Evolutionary conservation across 192 early-diverging fungal genomes (phyloP).

Genomic region (Phycomyces nitens): DNA sequence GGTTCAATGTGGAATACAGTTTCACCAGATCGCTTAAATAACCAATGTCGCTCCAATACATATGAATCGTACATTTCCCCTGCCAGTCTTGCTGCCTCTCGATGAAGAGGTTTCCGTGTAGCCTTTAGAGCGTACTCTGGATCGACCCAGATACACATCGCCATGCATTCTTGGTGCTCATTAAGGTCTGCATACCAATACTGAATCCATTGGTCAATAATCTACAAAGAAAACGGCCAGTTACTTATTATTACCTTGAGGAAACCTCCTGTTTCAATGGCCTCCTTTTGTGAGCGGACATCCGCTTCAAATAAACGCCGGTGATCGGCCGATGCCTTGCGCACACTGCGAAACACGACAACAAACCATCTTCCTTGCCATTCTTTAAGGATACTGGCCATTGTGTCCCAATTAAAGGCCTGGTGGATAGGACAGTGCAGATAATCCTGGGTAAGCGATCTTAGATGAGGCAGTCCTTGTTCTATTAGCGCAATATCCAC

Average conservation of each 20-base stretch:
- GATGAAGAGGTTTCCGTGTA: constrained; percentile 40
- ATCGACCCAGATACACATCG: constrained; percentile 51
- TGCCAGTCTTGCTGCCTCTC: constrained; percentile 39
- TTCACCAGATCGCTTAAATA: constrained; percentile 21
- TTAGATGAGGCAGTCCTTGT: constrained; percentile 19
- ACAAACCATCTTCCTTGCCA: constrained; percentile 42
- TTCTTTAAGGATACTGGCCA: constrained; percentile 29
- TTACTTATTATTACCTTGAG: constrained; percentile 38
- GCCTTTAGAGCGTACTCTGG: constrained; percentile 40
- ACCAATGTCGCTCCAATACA: constrained; percentile 39
- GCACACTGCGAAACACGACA: constrained; percentile 46
- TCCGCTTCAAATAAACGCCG: constrained; percentile 45
- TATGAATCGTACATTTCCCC: constrained; percentile 49
- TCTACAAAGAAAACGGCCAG: neutral
- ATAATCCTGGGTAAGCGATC: constrained; percentile 31
- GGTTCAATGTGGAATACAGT: constrained; percentile 11
- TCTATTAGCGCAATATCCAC: constrained; percentile 32
- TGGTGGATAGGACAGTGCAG: constrained; percentile 9
- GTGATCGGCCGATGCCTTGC: constrained; percentile 36
- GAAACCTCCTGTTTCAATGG: constrained; percentile 43
- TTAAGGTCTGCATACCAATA: constrained; percentile 53
- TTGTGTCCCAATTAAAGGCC: constrained; percentile 46
- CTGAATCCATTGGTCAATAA: constrained; percentile 1
- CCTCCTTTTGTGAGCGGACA: constrained; percentile 44
- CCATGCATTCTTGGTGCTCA: constrained; percentile 42